These are phyloP conservation scores for Crithidia brevicula DNA, from an alignment of 208 protist genomes.

Conservation along the genomic window DNA sequence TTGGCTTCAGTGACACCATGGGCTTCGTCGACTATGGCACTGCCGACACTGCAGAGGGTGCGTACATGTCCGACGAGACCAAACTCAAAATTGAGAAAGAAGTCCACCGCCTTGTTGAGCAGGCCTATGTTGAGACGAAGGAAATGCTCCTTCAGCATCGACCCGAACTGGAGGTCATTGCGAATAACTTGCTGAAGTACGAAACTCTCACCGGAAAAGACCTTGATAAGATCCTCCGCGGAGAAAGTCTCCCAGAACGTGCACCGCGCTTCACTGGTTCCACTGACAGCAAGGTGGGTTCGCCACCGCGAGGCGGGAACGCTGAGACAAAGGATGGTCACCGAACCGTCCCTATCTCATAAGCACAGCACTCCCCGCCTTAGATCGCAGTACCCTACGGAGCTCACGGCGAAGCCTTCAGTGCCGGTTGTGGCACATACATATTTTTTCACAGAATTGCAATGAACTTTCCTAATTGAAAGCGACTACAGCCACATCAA, in stretches of 20 bases:
- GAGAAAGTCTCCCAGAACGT: conserved; percentile 64
- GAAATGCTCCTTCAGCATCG: conserved; percentile 65
- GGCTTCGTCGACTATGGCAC: conserved; percentile 91
- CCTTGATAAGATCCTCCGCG: conserved; percentile 75
- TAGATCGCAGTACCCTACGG: neutral
- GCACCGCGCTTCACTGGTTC: conserved; percentile 29
- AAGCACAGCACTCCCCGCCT: neutral
- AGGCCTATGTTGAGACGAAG: conserved; percentile 82
- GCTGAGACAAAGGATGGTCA: conserved; percentile 20
- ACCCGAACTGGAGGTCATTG: conserved; percentile 74
- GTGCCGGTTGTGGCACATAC: neutral
- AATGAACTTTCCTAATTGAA: conserved; percentile 4
- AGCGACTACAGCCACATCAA: too few species aligned
- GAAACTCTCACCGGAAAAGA: conserved; percentile 89
- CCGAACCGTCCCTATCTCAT: conserved; percentile 43
- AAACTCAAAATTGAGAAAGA: conserved; percentile 89
- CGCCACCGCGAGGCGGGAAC: conserved; percentile 17
- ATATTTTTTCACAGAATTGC: conserved; percentile 21
- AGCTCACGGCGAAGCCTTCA: neutral
- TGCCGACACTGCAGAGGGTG: conserved; percentile 71
- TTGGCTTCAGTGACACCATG: conserved; percentile 88
- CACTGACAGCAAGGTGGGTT: conserved; percentile 23
- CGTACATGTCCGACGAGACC: conserved; percentile 92
- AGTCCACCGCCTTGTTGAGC: conserved; percentile 64
- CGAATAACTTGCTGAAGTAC: conserved; percentile 82